Conservation (phyloP, 139 green algal species). For the Dunaliella primolecta region DNA sequence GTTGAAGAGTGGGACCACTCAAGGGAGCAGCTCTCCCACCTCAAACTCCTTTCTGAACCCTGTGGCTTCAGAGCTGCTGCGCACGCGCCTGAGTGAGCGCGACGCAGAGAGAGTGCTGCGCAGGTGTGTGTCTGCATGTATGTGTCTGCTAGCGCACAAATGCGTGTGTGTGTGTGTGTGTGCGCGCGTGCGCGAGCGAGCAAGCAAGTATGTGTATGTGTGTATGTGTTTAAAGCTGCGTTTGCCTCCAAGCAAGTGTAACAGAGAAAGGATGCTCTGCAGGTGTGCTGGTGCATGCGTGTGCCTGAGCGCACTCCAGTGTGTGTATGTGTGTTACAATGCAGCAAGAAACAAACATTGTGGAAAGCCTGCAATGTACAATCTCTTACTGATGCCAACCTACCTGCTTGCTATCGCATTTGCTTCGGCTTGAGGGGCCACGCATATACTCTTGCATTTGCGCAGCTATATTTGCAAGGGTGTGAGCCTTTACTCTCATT, state of each 20-base stretch:
- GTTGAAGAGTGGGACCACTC: too few relatives aligned
- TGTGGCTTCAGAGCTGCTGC: not conserved
- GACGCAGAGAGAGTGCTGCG: not conserved
- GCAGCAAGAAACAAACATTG: too few relatives aligned
- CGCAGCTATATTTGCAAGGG: too few relatives aligned
- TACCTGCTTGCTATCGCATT: too few relatives aligned
- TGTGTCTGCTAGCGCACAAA: too few relatives aligned
- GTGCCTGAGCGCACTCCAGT: not conserved
- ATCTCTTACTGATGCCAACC: too few relatives aligned
- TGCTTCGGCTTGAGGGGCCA: too few relatives aligned
- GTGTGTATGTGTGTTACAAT: not conserved
- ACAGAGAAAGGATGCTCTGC: not conserved
- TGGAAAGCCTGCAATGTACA: too few relatives aligned
- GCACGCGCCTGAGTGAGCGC: not conserved
- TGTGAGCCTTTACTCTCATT: too few relatives aligned
- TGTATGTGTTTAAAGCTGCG: not conserved
- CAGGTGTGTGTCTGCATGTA: not conserved
- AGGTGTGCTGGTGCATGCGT: not conserved
- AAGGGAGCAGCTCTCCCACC: not conserved
- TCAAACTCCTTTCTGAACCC: not conserved
- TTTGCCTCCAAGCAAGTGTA: not conserved
- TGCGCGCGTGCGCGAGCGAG: not conserved
- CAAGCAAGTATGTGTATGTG: not conserved
- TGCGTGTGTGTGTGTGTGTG: not conserved
- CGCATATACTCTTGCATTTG: too few relatives aligned